Percentiles rank a stretch among this genome's conserved stretches.
phyloP scores from a whole-genome alignment of 1,284 basidiomycete species.

The Hemileccinum hortonii region DNA sequence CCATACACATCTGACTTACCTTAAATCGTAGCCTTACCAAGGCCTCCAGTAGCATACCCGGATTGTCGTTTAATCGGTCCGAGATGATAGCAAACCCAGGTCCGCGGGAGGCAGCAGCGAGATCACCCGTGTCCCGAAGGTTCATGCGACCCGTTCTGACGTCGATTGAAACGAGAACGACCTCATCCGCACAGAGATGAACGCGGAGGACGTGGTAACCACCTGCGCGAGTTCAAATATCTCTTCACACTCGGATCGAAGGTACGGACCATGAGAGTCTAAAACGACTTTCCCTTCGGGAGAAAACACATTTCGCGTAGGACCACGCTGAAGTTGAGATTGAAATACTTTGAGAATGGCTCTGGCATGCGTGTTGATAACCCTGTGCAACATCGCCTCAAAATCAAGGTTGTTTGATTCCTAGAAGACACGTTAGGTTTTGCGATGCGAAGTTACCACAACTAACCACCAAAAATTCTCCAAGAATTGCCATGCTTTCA shows the following conservation, averaged over 20 bases:
- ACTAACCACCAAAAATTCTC: constrained; percentile 49
- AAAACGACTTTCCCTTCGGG: constrained; percentile 55
- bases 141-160: constrained; percentile 68
- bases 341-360: constrained; percentile 58
- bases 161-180: constrained; percentile 70
- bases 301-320: constrained; percentile 56
- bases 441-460: background rate
- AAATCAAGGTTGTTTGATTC: constrained; percentile 69
- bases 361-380: constrained; percentile 60
- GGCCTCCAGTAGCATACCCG: constrained; percentile 50
- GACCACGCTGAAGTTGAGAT: constrained; percentile 49
- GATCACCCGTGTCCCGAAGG: constrained; percentile 71
- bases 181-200: constrained; percentile 69
- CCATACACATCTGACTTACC: constrained; percentile 38
- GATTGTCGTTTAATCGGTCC: constrained; percentile 64
- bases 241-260: background rate
- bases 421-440: constrained; percentile 36
- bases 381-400: constrained; percentile 57
- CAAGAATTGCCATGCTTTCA: constrained; percentile 40
- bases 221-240: constrained; percentile 30
- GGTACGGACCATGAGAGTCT: constrained; percentile 49
- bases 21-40: constrained; percentile 55
- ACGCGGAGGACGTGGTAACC: constrained; percentile 57
- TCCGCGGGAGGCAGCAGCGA: constrained; percentile 68
- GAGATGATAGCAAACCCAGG: constrained; percentile 56